Conservation (phyloP, 345 rosid species). For the Barbarea vulgaris region DNA sequence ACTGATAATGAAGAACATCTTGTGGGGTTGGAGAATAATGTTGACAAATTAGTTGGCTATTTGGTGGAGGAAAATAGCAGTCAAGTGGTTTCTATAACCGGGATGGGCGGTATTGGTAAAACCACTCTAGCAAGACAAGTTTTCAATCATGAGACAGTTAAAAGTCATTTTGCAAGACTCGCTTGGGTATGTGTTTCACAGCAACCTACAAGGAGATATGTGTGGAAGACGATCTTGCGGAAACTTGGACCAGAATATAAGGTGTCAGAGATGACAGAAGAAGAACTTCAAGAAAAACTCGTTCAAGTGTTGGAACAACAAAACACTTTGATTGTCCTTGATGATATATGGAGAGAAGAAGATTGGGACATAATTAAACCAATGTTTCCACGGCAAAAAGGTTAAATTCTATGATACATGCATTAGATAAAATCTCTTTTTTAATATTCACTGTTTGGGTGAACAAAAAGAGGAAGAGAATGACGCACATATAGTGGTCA, state of each 20-base stretch:
- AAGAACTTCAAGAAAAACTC: slow-evolving; percentile 27
- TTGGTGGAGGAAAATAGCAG: slow-evolving; percentile 6
- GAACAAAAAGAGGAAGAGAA: neutral
- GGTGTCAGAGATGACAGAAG: neutral
- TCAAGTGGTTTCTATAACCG: slow-evolving; percentile 42
- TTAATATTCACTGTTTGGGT: neutral
- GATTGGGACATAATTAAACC: slow-evolving; percentile 42
- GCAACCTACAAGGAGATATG: slow-evolving; percentile 17
- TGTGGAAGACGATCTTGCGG: slow-evolving; percentile 40
- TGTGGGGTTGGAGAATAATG: slow-evolving; percentile 47
- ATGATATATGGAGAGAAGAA: slow-evolving; percentile 45
- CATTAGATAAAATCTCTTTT: neutral
- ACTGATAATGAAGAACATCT: slow-evolving; percentile 26
- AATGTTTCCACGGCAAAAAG: slow-evolving; percentile 35
- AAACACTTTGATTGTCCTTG: slow-evolving; percentile 47
- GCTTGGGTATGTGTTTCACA: slow-evolving; percentile 49
- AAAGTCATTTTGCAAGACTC: slow-evolving; percentile 26
- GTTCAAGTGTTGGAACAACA: slow-evolving; percentile 8
- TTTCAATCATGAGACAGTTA: slow-evolving; percentile 19
- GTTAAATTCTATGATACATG: neutral
- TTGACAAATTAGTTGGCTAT: slow-evolving; percentile 19
- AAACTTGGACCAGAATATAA: neutral
- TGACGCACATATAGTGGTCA: neutral
- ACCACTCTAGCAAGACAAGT: slow-evolving; percentile 46
- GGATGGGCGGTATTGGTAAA: slow-evolving; percentile 63